Evolutionary conservation across 1,139 yeast genomes (phyloP).

Genomic region (Lodderomyces pseudojiufengensis): DNA sequence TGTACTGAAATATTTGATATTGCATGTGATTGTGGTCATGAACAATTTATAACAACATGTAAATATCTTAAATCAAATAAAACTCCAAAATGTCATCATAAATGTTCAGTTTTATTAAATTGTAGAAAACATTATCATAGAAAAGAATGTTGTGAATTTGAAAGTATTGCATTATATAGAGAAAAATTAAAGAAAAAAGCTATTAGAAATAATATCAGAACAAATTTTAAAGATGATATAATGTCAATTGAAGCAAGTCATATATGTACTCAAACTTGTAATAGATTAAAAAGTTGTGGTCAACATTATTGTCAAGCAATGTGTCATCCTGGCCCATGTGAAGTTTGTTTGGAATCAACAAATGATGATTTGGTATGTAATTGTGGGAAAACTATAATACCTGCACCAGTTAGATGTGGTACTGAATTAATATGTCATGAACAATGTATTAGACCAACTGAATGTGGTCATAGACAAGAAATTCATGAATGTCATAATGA

Average conservation of each 20-base stretch:
- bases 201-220: conserved; percentile 37
- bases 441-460: conserved; percentile 58
- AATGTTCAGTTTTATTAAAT: conserved; percentile 71
- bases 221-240: conserved; percentile 41
- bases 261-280: conserved; percentile 71
- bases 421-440: conserved; percentile 65
- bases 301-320: conserved; percentile 67
- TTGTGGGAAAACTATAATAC: conserved; percentile 77
- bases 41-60: conserved; percentile 61
- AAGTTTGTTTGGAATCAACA: conserved; percentile 79
- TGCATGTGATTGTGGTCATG: conserved; percentile 52
- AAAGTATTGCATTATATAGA: conserved; percentile 58
- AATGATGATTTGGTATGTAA: conserved; percentile 78
- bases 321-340: conserved; percentile 84
- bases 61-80: conserved; percentile 47
- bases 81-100: conserved; percentile 63
- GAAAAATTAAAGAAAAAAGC: conserved; percentile 56
- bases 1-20: conserved; percentile 49
- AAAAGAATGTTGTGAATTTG: conserved; percentile 66
- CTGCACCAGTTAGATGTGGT: conserved; percentile 92
- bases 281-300: conserved; percentile 66
- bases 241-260: conserved; percentile 73
- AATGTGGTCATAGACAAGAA: conserved; percentile 76
- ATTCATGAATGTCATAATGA: conserved; percentile 75
- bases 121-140: conserved; percentile 82